Percentiles rank a stretch among this genome's conserved stretches.
Conservation (phyloP, 805 yeast species). For the Candida pseudofarinosa region DNA sequence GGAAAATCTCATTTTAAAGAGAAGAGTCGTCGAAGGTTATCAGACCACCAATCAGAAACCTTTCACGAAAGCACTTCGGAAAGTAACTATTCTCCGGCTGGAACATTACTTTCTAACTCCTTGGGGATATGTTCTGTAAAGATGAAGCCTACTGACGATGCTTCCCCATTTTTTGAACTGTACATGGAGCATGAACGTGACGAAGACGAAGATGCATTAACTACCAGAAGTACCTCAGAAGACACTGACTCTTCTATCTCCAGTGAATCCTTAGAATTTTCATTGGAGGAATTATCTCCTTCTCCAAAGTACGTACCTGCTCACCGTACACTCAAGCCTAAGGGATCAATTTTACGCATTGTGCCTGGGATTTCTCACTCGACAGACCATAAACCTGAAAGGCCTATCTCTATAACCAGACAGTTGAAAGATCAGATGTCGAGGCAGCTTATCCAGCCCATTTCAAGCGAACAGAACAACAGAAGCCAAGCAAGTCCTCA, state of each 20-base stretch:
- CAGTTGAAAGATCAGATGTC: not conserved
- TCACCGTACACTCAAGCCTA: conserved; percentile 39
- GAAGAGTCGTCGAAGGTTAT: not conserved
- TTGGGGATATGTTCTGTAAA: not conserved
- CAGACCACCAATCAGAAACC: conserved; percentile 9
- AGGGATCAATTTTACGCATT: conserved; percentile 29
- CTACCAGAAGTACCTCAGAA: not conserved
- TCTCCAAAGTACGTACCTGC: conserved; percentile 40
- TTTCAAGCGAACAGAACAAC: not conserved
- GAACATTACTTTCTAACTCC: not conserved
- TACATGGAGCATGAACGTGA: not conserved
- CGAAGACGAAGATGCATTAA: not conserved
- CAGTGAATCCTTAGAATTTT: not conserved
- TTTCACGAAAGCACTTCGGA: conserved; percentile 1
- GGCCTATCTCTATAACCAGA: not conserved
- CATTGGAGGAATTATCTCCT: conserved; percentile 17
- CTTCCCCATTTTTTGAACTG: not conserved
- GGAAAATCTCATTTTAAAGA: conserved; percentile 1
- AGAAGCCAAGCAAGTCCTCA: not conserved
- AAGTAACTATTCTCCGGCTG: not conserved
- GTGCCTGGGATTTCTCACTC: not conserved
- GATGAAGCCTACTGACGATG: no score
- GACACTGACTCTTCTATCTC: not conserved
- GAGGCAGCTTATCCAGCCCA: not conserved
- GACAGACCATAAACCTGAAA: not conserved